Base-by-base conservation (phyloP, 331 rosid species). In the Phaseolus coccineus region DNA sequence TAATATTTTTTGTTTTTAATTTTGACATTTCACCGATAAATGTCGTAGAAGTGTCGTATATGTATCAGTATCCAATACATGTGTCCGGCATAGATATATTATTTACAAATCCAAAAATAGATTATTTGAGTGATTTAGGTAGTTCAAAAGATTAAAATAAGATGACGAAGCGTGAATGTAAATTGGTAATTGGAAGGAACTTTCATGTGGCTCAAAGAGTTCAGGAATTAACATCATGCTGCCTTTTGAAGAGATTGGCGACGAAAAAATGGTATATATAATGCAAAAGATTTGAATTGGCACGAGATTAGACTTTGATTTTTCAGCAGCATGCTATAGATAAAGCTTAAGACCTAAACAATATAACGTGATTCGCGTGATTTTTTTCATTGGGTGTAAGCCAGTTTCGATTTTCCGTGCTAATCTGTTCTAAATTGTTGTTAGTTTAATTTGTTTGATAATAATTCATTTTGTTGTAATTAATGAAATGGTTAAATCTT, bases 341-440 rank as follows among this genome's bases (percentile, higher is more conserved):
- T 19, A 65, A 64, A 39, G 15, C 30, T 16, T 1, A 39, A 35
- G 46, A 64, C 50, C 50, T 66, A 66, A 66, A 4, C 31, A 39
- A 66, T 66, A 35, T 66, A 66, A 66, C 71, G 71, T 16, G 71
- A 39, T 66, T 66, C 51, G 4, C 71, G 51, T 10, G 52, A 66
- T 66, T 9, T 65, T n/a, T 66, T 64, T 37, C 9, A n/a, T 22
- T 65, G 7, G 33, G 51, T 39, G 19, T 65, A 37, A 37, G 42
- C 42, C 42, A 37, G 8, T 35, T 35, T 65, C 31, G 16, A 66
- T 19, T 37, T 65, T 64, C 15, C 70, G 2, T n/a, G 51, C 7
- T 65, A 66, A 39, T 14, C 22, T 13, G 28, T 61, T 63, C 19
- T 15, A 33, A 61, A 2, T n/a, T 65, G 8, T n/a, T 64, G 70